Conservation (phyloP, 2,329 filamentous ascomycete genomes). For the Pseudogymnoascus sp. region DNA sequence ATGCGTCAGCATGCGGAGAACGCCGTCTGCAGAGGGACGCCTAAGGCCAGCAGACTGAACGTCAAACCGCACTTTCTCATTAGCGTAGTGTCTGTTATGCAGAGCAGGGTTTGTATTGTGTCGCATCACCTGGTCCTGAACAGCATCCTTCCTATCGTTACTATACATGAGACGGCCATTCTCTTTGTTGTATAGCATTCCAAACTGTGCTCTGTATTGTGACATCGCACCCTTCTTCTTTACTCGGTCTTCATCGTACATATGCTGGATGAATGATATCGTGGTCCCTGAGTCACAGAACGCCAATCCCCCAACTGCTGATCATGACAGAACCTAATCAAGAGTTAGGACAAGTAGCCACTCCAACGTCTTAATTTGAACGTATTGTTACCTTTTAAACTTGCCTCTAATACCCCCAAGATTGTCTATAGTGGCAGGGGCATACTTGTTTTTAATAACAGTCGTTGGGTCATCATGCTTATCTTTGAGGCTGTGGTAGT, state of each 20-base stretch:
- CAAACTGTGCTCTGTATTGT: constrained; percentile 12
- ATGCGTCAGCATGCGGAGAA: too few species aligned
- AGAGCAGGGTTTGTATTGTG: too few species aligned
- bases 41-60: too few species aligned
- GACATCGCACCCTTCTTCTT: constrained; percentile 10
- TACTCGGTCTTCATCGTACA: constrained; percentile 8
- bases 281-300: constrained; percentile 7
- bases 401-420: constrained; percentile 21
- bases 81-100: too few species aligned
- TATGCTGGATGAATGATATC: constrained; percentile 10
- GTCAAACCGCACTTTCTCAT: too few species aligned
- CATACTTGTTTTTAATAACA: constrained; percentile 6
- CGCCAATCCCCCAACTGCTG: too few species aligned
- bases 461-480: constrained; percentile 10
- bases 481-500: constrained; percentile 12
- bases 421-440: constrained; percentile 21
- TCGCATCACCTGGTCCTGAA: too few species aligned
- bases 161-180: too few species aligned
- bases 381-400: constrained; percentile 18
- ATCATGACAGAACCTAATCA: too few species aligned
- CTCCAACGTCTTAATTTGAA: background rate
- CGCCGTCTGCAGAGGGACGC: too few species aligned
- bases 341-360: too few species aligned
- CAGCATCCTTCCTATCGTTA: background rate
- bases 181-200: constrained; percentile 12